phyloP scores from a whole-genome alignment of 352 stramenopile species.

The Globisporangium nodosum region DNA sequence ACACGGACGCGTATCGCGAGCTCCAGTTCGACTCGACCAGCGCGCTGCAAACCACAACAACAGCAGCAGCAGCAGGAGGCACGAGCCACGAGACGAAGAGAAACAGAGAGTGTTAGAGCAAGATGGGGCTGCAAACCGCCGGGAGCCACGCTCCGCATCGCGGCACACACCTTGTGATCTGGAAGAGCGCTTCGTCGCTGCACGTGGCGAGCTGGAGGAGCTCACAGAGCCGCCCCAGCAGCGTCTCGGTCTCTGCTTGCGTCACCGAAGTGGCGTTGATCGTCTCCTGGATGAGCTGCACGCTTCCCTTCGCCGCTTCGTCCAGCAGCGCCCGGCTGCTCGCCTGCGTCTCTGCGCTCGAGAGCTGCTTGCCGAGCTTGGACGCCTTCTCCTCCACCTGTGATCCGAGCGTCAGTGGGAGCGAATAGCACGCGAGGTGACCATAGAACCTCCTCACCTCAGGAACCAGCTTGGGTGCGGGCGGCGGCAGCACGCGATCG shows the following conservation, averaged over 20 bases:
- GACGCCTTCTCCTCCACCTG: slow-evolving; percentile 41
- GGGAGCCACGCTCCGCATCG: background rate
- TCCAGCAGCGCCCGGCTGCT: slow-evolving; percentile 25
- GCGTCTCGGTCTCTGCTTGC: slow-evolving; percentile 42
- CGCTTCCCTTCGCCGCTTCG: slow-evolving; percentile 18
- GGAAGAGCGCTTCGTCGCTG: slow-evolving; percentile 58
- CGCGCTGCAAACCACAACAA: slow-evolving; percentile 16
- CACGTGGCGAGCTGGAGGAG: slow-evolving; percentile 35
- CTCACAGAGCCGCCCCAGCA: slow-evolving; percentile 40
- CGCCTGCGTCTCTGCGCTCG: slow-evolving; percentile 19
- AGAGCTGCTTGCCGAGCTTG: slow-evolving; percentile 39
- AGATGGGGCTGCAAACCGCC: too few relatives aligned
- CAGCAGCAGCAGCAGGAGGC: background rate
- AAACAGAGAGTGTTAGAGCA: background rate
- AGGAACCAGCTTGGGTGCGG: background rate
- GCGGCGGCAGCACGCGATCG: background rate
- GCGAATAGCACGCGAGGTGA: background rate
- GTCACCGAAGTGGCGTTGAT: slow-evolving; percentile 57
- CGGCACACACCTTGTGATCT: slow-evolving; percentile 38
- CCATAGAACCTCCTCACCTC: background rate
- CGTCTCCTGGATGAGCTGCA: slow-evolving; percentile 48
- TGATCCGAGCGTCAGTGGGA: background rate
- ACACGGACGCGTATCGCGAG: slow-evolving; percentile 57
- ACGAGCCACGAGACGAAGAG: background rate
- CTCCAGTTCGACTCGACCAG: slow-evolving; percentile 68